Base-by-base conservation (phyloP, 768 basidiomycete species). In the Porpolomopsis calyptriformis region DNA sequence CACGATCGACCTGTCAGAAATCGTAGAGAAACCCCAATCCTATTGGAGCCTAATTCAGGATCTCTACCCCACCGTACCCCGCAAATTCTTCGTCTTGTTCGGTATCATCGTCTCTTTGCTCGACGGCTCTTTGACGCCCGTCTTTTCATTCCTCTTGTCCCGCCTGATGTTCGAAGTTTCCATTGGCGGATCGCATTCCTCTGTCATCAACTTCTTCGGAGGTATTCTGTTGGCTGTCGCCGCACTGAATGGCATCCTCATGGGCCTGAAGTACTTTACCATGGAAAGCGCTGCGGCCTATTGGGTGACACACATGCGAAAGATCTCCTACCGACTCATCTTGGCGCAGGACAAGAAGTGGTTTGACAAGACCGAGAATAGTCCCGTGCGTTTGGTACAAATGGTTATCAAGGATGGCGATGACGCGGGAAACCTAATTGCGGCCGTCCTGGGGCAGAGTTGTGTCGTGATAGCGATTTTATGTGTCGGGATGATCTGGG, bases 131-230 rank as follows among this genome's bases (percentile, higher is more conserved):
- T 78, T 85, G 70, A 96, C 91, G 0, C 94, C 96, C 2, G 48
- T 97, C 37, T 99, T 97, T 72, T 92, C 94, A 1, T 89, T 74
- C 69, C 74, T 92, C 52, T 80, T 96, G 55, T 86, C 90, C 7
- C 73, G 73, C 6, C 74, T 98, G 12, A 72, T 94, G 46, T 84
- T 76, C 59, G 74, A 84, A 51, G 79, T 88, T 11, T 82, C 84
- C 29, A 73, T 69, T 54, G 80, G 82, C 44, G 87, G 82, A 1
- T 68, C 78, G 19, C 70, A 89, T 48, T 55, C 74, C 1, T 57
- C 66, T 10, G 59, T 67, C 18, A 84, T 89, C 64, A 80, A 86
- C 62, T 65, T 66, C 4, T 87, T 78, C 55, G 85, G 83, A 45
- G 77, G 72, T 4, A 70, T 94, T 53, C 73, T 83, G 1, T 76